phyloP scores from a whole-genome alignment of 805 yeast genomes.

The Suhomyces canberraensis region DNA sequence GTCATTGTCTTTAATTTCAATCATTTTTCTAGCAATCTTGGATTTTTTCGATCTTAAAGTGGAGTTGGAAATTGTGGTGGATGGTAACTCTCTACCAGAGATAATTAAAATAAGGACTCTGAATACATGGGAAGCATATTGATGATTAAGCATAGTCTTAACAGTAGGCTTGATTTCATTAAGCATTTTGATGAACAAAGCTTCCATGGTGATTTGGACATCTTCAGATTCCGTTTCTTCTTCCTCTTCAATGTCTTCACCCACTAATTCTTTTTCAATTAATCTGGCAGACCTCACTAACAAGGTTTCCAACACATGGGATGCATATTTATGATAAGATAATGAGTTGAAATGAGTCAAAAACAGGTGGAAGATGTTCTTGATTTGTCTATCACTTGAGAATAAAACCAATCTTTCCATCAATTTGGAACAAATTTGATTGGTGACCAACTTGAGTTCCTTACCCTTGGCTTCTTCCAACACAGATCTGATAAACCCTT shows the following conservation, averaged over 20 bases:
- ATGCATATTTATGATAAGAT: constrained; percentile 84
- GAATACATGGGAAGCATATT: constrained; percentile 85
- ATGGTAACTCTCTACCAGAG: constrained; percentile 76
- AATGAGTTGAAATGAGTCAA: constrained; percentile 72
- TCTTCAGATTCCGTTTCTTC: constrained; percentile 34
- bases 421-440: constrained; percentile 91
- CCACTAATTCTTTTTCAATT: constrained; percentile 66
- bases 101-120: constrained; percentile 68
- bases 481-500: constrained; percentile 70
- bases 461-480: constrained; percentile 85
- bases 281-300: constrained; percentile 71
- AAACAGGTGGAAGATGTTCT: constrained; percentile 62
- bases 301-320: constrained; percentile 89
- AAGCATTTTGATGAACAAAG: constrained; percentile 59
- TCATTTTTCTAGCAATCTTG: constrained; percentile 89
- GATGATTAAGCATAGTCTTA: constrained; percentile 61
- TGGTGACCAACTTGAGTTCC: constrained; percentile 87
- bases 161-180: constrained; percentile 63
- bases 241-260: constrained; percentile 28
- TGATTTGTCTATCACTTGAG: constrained; percentile 63
- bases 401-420: constrained; percentile 79
- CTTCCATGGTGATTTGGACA: constrained; percentile 58
- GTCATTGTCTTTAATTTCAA: constrained; percentile 75
- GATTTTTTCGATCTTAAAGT: constrained; percentile 79
- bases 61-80: constrained; percentile 64